Evolutionary conservation across 306 rosid genomes (phyloP).

Genomic region (Ochetophila trinervis): DNA sequence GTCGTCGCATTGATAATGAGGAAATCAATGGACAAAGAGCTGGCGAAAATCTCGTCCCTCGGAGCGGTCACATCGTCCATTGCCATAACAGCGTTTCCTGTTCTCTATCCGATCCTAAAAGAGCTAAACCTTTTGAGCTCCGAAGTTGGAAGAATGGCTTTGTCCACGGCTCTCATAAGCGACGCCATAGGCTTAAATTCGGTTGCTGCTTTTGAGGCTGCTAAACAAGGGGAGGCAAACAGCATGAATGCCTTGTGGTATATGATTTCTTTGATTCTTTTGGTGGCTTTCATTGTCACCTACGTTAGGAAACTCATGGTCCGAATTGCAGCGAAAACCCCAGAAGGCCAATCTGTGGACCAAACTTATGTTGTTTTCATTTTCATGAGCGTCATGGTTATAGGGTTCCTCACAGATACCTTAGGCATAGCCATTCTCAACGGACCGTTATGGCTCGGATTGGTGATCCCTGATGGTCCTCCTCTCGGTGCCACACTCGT

Average conservation of each 20-base stretch:
- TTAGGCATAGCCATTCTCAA: conserved; percentile 52
- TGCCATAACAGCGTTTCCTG: conserved; percentile 51
- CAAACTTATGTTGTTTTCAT: conserved; percentile 33
- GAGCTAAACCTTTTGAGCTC: conserved; percentile 80
- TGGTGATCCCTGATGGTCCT: conserved; percentile 69
- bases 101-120: conserved; percentile 37
- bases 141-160: conserved; percentile 50
- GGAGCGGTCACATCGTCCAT: conserved; percentile 41
- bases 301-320: conserved; percentile 27
- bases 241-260: conserved; percentile 35
- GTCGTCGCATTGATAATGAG: conserved; percentile 34
- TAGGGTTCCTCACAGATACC: conserved; percentile 53
- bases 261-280: conserved; percentile 15
- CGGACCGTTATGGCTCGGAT: conserved; percentile 71
- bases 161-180: conserved; percentile 44
- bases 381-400: conserved; percentile 34
- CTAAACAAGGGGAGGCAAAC: conserved; percentile 34
- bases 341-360: conserved; percentile 49
- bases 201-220: conserved; percentile 43
- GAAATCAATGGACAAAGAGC: conserved; percentile 48
- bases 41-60: conserved; percentile 40
- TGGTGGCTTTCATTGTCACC: conserved; percentile 3
- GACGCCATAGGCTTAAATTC: conserved; percentile 35
- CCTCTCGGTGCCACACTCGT: conserved; percentile 54
- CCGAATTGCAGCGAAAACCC: conserved; percentile 37